A percentile compares a stretch with the other conserved stretches of the same genome.
These are phyloP conservation scores for Tylopilus sp. DNA, from an alignment of 1,284 basidiomycete species.

Conservation along the genomic window DNA sequence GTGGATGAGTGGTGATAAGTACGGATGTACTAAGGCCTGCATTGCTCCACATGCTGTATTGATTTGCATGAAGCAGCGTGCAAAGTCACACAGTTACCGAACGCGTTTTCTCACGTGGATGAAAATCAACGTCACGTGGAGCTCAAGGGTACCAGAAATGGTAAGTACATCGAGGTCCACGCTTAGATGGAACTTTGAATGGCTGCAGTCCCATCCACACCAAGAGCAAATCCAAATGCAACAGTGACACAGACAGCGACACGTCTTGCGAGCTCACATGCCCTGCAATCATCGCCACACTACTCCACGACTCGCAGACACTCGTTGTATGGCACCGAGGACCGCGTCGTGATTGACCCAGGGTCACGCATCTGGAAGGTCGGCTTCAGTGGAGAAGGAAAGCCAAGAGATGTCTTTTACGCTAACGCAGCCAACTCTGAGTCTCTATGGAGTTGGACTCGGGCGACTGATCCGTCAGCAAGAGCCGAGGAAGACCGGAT, in stretches of 20 bases:
- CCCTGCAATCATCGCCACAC: slow-evolving; percentile 77
- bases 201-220: slow-evolving; percentile 40
- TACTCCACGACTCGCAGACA: slow-evolving; percentile 82
- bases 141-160: neutral
- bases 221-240: slow-evolving; percentile 27
- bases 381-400: slow-evolving; percentile 91
- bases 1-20: slow-evolving; percentile 30
- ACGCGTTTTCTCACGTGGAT: slow-evolving; percentile 36
- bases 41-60: slow-evolving; percentile 37
- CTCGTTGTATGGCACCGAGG: slow-evolving; percentile 88
- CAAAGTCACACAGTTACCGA: neutral
- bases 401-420: slow-evolving; percentile 81
- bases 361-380: slow-evolving; percentile 90
- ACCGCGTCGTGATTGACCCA: slow-evolving; percentile 86
- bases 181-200: slow-evolving; percentile 20
- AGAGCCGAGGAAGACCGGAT: slow-evolving; percentile 78
- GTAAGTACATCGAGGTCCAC: neutral
- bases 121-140: slow-evolving; percentile 29
- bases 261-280: slow-evolving; percentile 58
- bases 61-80: neutral
- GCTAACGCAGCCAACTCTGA: slow-evolving; percentile 53
- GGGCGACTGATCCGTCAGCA: slow-evolving; percentile 64
- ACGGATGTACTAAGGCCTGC: slow-evolving; percentile 41
- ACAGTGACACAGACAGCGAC: slow-evolving; percentile 62
- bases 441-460: slow-evolving; percentile 70